Conservation (phyloP, 148 eudicot genomes). For the Agrostemma githago region DNA sequence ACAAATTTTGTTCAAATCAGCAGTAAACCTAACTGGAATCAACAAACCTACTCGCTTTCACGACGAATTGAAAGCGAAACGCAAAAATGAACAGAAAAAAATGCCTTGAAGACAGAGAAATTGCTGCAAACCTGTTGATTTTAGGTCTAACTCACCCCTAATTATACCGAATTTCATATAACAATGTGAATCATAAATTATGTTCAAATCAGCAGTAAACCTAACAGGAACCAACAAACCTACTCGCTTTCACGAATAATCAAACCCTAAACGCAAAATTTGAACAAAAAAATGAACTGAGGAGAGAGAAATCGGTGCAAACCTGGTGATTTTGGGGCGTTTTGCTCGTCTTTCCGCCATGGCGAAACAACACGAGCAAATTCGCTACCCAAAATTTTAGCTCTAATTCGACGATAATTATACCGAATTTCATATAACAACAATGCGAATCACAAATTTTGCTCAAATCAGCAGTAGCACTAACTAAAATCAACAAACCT, state of each 20-base stretch:
- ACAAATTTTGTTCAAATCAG: neutral
- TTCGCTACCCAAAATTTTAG: too few species aligned
- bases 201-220: neutral
- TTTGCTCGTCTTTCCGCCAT: conserved; percentile 51
- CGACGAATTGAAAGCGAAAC: neutral
- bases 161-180: conserved; percentile 1
- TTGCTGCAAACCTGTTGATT: conserved; percentile 40
- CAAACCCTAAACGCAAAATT: conserved; percentile 4
- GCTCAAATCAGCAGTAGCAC: neutral
- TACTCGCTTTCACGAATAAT: neutral
- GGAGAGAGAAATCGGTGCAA: neutral
- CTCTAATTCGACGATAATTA: too few species aligned
- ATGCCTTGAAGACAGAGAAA: neutral
- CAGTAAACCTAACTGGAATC: neutral
- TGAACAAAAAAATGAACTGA: neutral
- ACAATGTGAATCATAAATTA: neutral
- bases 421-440: conserved; percentile 4
- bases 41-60: neutral
- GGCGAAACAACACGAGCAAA: too few species aligned
- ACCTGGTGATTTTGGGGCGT: conserved; percentile 70
- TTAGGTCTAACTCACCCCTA: too few species aligned
- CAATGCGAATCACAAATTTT: neutral
- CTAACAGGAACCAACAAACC: neutral
- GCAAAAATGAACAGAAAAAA: neutral
- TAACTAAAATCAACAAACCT: neutral